Conservation (phyloP, 2,329 filamentous ascomycete genomes). For the Capronia coronata region DNA sequence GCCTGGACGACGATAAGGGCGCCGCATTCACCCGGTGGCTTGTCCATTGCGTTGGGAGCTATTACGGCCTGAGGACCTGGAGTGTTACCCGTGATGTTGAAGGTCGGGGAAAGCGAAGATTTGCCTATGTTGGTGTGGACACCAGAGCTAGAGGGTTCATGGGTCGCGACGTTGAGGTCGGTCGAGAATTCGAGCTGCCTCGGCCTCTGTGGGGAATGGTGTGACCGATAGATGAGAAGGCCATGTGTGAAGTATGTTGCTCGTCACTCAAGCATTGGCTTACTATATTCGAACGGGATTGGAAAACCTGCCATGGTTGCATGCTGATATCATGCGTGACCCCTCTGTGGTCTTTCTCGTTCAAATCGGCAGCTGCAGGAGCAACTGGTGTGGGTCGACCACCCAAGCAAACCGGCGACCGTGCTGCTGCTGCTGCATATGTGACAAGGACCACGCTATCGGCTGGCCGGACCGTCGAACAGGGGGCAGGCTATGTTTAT, state of each 20-base stretch:
- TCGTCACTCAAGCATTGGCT: not conserved
- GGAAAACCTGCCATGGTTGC: not conserved
- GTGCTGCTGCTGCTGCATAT: too few relatives aligned
- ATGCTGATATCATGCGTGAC: not conserved
- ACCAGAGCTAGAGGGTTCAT: slow-evolving; percentile 38
- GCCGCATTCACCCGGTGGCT: slow-evolving; percentile 90
- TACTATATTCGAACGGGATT: not conserved
- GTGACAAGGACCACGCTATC: too few relatives aligned
- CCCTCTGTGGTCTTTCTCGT: not conserved
- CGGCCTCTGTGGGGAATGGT: slow-evolving; percentile 34
- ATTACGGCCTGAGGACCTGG: slow-evolving; percentile 82
- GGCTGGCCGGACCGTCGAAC: too few relatives aligned
- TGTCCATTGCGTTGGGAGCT: slow-evolving; percentile 83
- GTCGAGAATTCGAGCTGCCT: slow-evolving; percentile 30
- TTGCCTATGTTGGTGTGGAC: slow-evolving; percentile 72
- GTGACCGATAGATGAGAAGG: slow-evolving; percentile 12
- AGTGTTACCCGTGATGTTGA: slow-evolving; percentile 47
- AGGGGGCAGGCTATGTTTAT: too few relatives aligned
- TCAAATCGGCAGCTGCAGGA: not conserved
- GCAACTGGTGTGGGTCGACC: not conserved
- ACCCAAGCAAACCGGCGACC: not conserved
- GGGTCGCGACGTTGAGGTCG: slow-evolving; percentile 26
- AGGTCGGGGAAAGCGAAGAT: slow-evolving; percentile 32
- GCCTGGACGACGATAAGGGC: slow-evolving; percentile 64
- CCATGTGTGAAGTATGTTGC: not conserved